phyloP scores from a whole-genome alignment of 768 basidiomycete species.

The Roridomyces roridus region DNA sequence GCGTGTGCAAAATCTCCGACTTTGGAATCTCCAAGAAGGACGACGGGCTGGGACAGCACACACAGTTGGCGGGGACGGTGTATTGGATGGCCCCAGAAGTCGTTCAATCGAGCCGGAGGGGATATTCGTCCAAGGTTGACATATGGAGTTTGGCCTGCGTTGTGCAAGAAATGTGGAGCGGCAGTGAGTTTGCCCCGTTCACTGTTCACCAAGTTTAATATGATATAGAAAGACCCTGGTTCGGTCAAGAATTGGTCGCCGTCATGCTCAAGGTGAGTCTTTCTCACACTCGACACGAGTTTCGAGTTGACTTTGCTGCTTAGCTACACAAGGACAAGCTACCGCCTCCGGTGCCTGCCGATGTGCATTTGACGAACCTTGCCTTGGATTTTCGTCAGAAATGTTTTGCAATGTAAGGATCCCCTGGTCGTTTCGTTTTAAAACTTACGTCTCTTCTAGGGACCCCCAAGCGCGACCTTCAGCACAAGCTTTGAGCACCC shows the following conservation, averaged over 20 bases:
- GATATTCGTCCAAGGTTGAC: conserved; percentile 94
- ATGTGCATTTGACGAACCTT: conserved; percentile 61
- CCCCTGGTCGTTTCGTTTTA: not conserved
- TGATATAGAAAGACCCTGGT: conserved; percentile 44
- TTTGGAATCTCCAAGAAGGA: conserved; percentile 96
- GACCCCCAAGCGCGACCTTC: conserved; percentile 74
- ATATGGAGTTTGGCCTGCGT: conserved; percentile 93
- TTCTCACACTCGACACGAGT: not conserved
- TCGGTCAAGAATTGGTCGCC: conserved; percentile 69
- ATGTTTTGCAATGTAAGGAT: conserved; percentile 75
- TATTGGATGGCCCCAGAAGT: conserved; percentile 97
- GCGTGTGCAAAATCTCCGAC: conserved; percentile 93
- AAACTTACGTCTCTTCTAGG: conserved; percentile 38
- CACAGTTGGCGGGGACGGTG: conserved; percentile 87
- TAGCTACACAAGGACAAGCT: conserved; percentile 72
- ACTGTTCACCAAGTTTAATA: no score
- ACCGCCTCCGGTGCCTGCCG: conserved; percentile 79
- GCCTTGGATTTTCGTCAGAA: conserved; percentile 76
- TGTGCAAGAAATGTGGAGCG: conserved; percentile 95
- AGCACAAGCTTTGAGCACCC: conserved; percentile 66
- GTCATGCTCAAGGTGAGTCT: conserved; percentile 80
- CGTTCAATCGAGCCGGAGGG: conserved; percentile 67
- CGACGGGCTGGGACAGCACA: conserved; percentile 70
- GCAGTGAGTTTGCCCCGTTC: conserved; percentile 28
- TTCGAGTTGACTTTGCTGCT: not conserved